phyloP scores from a whole-genome alignment of 345 rosid species.

The Aquilaria yunnanensis region DNA sequence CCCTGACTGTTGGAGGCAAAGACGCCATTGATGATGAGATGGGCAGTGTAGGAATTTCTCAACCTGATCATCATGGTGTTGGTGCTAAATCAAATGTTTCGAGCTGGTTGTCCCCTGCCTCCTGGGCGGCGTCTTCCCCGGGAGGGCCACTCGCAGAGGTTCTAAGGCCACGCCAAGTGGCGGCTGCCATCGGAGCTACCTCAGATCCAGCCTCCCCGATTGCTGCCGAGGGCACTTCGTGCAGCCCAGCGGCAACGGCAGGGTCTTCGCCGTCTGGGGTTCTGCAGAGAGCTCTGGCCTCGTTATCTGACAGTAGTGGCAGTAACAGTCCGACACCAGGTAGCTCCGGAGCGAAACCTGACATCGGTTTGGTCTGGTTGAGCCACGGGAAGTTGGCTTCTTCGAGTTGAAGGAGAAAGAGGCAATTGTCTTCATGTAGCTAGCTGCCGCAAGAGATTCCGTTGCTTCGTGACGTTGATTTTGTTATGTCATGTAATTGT shows the following conservation, averaged over 20 bases:
- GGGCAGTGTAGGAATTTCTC: constrained; percentile 30
- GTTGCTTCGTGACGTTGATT: no score
- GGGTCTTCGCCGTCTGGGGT: constrained; percentile 58
- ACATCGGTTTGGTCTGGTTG: constrained; percentile 31
- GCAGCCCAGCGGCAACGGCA: constrained; percentile 24
- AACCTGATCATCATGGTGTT: constrained; percentile 23
- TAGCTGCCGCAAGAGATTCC: no score
- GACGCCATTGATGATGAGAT: constrained; percentile 25
- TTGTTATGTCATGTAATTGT: no score
- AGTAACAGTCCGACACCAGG: constrained; percentile 38
- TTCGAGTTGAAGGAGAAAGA: neutral
- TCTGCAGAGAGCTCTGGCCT: constrained; percentile 40
- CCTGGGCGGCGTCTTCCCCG: constrained; percentile 34
- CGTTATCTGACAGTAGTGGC: constrained; percentile 57
- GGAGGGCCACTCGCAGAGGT: constrained; percentile 86
- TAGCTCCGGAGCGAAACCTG: constrained; percentile 28
- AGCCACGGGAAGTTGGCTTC: constrained; percentile 17
- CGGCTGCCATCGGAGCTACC: constrained; percentile 1
- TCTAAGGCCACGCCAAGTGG: constrained; percentile 28
- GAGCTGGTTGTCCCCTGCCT: constrained; percentile 32
- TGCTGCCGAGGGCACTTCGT: constrained; percentile 17
- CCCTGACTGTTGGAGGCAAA: constrained; percentile 48
- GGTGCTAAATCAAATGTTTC: constrained; percentile 22
- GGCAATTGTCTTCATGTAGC: neutral
- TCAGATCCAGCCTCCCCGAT: constrained; percentile 19